Percentiles rank a stretch among this genome's conserved stretches.
Conservation (phyloP, 345 rosid species). For the Clarkia xantiana region DNA sequence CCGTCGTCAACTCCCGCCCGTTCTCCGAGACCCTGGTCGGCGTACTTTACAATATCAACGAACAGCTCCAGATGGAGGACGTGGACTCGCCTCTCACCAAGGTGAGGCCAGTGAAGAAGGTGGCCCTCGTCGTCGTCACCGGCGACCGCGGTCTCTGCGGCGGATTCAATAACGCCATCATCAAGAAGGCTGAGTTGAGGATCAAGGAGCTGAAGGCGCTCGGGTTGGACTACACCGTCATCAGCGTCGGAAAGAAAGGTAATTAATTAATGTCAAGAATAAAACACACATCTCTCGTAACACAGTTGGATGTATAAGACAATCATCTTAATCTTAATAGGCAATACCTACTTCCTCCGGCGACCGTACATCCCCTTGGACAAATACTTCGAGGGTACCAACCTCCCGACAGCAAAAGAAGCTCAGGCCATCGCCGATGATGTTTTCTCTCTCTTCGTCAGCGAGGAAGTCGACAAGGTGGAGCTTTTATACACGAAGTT, state of each 20-base stretch:
- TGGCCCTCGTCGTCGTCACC: constrained; percentile 82
- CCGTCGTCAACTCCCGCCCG: constrained; percentile 78
- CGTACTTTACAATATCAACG: constrained; percentile 89
- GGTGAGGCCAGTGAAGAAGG: constrained; percentile 81
- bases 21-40: constrained; percentile 87
- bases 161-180: constrained; percentile 48
- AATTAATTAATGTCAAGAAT: no score
- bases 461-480: constrained; percentile 87
- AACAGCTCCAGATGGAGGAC: constrained; percentile 81
- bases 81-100: constrained; percentile 70
- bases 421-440: constrained; percentile 64
- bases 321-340: no score
- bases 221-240: constrained; percentile 48
- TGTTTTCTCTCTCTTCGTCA: constrained; percentile 56
- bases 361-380: constrained; percentile 50
- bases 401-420: constrained; percentile 55
- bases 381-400: constrained; percentile 27
- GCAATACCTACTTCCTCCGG: constrained; percentile 57
- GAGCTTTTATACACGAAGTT: constrained; percentile 93
- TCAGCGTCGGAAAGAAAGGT: constrained; percentile 92
- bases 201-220: constrained; percentile 51
- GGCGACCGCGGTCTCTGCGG: constrained; percentile 94
- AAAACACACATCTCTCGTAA: no score
- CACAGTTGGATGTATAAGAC: no score
- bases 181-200: constrained; percentile 73